Percentiles rank a stretch among this genome's conserved stretches.
Evolutionary conservation across 2,329 filamentous ascomycete species (phyloP).

Genomic region (Phoma sp.): DNA sequence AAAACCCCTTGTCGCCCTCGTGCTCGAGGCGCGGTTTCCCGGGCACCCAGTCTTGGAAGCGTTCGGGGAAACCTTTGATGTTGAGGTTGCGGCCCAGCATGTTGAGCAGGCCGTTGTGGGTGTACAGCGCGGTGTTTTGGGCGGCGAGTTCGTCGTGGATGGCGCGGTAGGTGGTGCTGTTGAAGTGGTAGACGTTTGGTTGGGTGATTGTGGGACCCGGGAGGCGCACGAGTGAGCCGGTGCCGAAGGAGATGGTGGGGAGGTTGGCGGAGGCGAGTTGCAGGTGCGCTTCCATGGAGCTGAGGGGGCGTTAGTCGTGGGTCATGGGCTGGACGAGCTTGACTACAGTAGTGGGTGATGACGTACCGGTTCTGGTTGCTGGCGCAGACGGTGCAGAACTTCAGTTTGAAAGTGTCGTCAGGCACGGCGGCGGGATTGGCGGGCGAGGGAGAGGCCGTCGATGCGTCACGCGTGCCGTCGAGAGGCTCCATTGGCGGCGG

Average conservation of each 20-base stretch:
- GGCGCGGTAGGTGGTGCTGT: constrained; percentile 90
- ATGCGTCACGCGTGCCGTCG: constrained; percentile 40
- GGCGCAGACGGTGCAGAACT: constrained; percentile 98
- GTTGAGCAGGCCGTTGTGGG: constrained; percentile 88
- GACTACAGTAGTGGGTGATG: not conserved
- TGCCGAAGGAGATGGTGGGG: constrained; percentile 98
- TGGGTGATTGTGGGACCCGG: constrained; percentile 90
- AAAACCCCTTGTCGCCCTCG: constrained; percentile 72
- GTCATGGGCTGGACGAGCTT: too few species aligned
- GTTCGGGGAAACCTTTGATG: constrained; percentile 94
- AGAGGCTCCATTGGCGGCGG: constrained; percentile 47
- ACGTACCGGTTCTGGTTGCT: constrained; percentile 93
- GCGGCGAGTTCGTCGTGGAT: constrained; percentile 90
- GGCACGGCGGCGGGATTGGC: constrained; percentile 32
- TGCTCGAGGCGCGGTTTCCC: constrained; percentile 80
- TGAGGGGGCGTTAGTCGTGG: constrained; percentile 44
- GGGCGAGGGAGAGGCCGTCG: constrained; percentile 19
- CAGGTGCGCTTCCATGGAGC: constrained; percentile 99
- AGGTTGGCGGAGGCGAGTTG: constrained; percentile 82
- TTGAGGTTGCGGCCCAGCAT: constrained; percentile 93
- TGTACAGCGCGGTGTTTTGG: constrained; percentile 88
- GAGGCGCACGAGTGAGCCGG: constrained; percentile 89
- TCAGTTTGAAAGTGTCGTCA: constrained; percentile 77
- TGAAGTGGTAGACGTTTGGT: constrained; percentile 98
- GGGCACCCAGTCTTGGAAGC: constrained; percentile 97